Conservation (phyloP, 192 early-diverging fungal genomes). For the Geosiphon pyriformis region DNA sequence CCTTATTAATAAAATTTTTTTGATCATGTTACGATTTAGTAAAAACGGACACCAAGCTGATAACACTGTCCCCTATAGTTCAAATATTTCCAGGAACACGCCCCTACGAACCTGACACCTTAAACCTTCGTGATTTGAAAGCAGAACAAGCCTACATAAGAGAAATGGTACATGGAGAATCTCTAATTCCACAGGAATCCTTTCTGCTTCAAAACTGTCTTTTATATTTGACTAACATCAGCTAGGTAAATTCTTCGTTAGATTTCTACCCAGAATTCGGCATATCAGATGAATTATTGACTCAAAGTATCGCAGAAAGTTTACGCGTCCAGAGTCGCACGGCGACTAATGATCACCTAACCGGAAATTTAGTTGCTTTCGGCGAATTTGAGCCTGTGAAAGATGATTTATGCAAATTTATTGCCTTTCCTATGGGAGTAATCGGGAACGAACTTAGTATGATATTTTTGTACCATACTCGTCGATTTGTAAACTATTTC, state of each 20-base stretch:
- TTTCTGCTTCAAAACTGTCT: not conserved
- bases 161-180: not conserved
- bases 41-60: not conserved
- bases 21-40: not conserved
- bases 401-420: not conserved
- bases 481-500: not conserved
- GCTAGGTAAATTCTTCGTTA: constrained; percentile 1
- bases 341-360: constrained; percentile 4
- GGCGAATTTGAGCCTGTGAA: not conserved
- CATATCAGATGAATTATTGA: constrained; percentile 2
- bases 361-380: constrained; percentile 5
- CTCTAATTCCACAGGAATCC: too few species aligned
- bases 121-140: not conserved
- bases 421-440: constrained; percentile 17
- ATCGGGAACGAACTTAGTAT: constrained; percentile 14
- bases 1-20: not conserved
- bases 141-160: not conserved
- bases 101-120: not conserved
- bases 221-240: not conserved
- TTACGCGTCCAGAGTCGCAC: not conserved
- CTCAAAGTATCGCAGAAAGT: not conserved
- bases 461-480: not conserved
- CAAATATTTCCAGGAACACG: constrained; percentile 21
- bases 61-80: not conserved
- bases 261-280: constrained; percentile 12